Evolutionary conservation across 441 rosid genomes (phyloP), one percentile per base, ranked within the genome.

Genomic region (Raphanus hybrid): DNA sequence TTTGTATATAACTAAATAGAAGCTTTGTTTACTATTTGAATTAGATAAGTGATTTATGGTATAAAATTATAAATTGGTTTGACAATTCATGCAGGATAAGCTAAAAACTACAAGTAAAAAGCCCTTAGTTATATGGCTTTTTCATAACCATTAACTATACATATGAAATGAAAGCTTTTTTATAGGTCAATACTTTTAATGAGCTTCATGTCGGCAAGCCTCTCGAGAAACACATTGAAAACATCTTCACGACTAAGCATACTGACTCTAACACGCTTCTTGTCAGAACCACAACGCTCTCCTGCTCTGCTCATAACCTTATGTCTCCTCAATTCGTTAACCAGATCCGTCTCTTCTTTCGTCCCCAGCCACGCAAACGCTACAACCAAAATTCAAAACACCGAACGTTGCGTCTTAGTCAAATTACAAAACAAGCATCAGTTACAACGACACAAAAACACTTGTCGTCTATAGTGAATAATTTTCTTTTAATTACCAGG

Each of bases 341-440:
- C 92, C 5, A 76, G 74, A 74, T 92, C 91, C 60, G 48, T 43
- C 16, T 74, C 88, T 26, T 87, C 91, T 70, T 89, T 83, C 83
- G 87, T 74, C 79, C 89, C 84, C 72, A 94, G 9, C 98, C 98
- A 92, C 27, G 94, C 99, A 82, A 91, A 94, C 26, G 87, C 99
- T 92, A 8, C 8, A 8, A 58, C 43, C 5, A 55, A 7, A 41
- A 11, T 15, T 43, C 26, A 11, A 37, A 48, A 41, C 8, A 65
- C 5, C 34, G 27, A 54, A 10, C 70, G 69, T 74, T 74, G 64
- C 79, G 60, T 80, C 71, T 65, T 69, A 35, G 26, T 66, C 72
- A 57, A 2, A 20, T 58, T 20, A 58, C 50, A 65, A 23, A 6
- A 50, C 66, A 15, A 66, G 63, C 64, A 43, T 43, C 50, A 10